These are phyloP conservation scores for Scedosporium apiospermum DNA, from an alignment of 2,329 filamentous ascomycete species.

Conservation along the genomic window DNA sequence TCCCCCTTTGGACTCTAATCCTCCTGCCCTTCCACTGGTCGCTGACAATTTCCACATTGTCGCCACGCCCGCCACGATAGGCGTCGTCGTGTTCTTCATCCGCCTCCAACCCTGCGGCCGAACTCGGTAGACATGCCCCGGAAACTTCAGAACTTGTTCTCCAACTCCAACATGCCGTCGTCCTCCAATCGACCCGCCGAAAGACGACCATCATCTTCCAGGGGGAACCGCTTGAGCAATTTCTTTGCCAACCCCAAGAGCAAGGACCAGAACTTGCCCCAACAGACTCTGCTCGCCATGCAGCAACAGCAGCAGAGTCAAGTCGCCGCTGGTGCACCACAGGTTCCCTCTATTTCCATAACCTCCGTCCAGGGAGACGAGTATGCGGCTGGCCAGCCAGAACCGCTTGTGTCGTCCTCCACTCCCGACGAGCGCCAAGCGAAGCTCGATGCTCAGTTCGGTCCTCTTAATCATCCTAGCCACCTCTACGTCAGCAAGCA, in stretches of 20 bases:
- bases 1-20: background rate
- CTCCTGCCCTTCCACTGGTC: background rate
- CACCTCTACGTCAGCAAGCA: slow-evolving; percentile 89
- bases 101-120: background rate
- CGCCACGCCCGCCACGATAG: background rate
- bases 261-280: slow-evolving; percentile 55
- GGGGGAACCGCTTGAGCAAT: slow-evolving; percentile 68
- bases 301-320: slow-evolving; percentile 41
- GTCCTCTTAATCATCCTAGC: slow-evolving; percentile 66
- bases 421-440: slow-evolving; percentile 72
- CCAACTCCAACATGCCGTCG: slow-evolving; percentile 37
- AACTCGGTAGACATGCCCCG: slow-evolving; percentile 41
- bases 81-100: background rate
- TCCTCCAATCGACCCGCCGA: slow-evolving; percentile 40
- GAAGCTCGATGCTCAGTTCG: slow-evolving; percentile 82
- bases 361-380: slow-evolving; percentile 2
- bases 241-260: slow-evolving; percentile 76
- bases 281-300: slow-evolving; percentile 59
- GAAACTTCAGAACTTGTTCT: slow-evolving; percentile 49
- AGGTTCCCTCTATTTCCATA: slow-evolving; percentile 4
- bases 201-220: slow-evolving; percentile 52
- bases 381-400: slow-evolving; percentile 68
- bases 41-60: background rate
- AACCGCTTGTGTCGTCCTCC: slow-evolving; percentile 54
- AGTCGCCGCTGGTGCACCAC: background rate